Evolutionary conservation across 805 yeast genomes (phyloP).

Genomic region (Candida alai): DNA sequence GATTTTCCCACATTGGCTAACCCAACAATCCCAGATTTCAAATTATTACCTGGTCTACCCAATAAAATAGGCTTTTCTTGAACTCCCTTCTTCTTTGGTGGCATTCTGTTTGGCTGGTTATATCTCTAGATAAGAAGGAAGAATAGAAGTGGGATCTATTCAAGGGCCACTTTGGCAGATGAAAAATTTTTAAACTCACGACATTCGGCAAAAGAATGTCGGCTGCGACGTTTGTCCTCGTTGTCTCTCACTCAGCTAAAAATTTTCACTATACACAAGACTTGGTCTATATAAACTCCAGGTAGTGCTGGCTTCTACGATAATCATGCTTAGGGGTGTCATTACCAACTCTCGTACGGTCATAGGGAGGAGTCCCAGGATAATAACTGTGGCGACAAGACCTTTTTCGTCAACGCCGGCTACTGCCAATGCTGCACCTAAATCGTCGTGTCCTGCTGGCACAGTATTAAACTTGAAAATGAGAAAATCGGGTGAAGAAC

Average conservation of each 20-base stretch:
- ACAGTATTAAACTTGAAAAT: slow-evolving; percentile 69
- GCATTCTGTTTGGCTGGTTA: slow-evolving; percentile 39
- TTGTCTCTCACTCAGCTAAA: not conserved
- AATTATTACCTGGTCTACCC: slow-evolving; percentile 66
- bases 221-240: not conserved
- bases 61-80: slow-evolving; percentile 69
- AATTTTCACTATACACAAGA: too few relatives aligned
- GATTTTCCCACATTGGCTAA: slow-evolving; percentile 95
- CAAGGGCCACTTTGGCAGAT: too few relatives aligned
- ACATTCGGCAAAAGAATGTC: not conserved
- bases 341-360: not conserved
- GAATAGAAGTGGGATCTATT: slow-evolving; percentile 1
- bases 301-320: too few relatives aligned
- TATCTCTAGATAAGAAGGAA: not conserved
- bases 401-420: slow-evolving; percentile 4
- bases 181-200: not conserved
- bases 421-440: slow-evolving; percentile 1
- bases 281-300: too few relatives aligned
- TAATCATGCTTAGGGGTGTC: not conserved
- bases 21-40: slow-evolving; percentile 81
- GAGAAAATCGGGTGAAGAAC: slow-evolving; percentile 77
- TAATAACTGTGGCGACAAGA: slow-evolving; percentile 1
- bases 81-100: slow-evolving; percentile 67
- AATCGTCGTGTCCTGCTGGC: slow-evolving; percentile 57
- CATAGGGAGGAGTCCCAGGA: not conserved